These are phyloP conservation scores for Sugiyamaella paludigena DNA, from an alignment of 1,139 yeast species.

Conservation along the genomic window DNA sequence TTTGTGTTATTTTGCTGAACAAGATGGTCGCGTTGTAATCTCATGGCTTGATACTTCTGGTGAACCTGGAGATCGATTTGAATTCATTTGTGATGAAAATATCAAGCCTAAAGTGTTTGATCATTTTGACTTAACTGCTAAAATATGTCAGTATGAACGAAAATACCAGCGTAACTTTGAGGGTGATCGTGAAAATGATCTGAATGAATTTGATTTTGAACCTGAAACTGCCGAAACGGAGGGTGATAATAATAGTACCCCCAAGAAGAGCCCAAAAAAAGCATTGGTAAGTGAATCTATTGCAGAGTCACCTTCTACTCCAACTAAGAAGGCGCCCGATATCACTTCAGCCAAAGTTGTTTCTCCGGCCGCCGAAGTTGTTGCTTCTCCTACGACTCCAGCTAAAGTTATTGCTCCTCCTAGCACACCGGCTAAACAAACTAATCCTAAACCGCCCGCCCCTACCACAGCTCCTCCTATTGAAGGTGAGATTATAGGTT, in stretches of 20 bases:
- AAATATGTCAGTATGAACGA: conserved; percentile 72
- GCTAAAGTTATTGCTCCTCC: conserved; percentile 2
- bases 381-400: conserved; percentile 4
- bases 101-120: conserved; percentile 58
- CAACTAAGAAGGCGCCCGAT: conserved; percentile 10
- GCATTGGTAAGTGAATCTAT: background rate
- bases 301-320: conserved; percentile 14
- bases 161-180: conserved; percentile 61
- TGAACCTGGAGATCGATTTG: conserved; percentile 82
- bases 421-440: conserved; percentile 19
- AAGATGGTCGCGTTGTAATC: conserved; percentile 51
- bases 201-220: conserved; percentile 53
- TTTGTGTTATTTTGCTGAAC: conserved; percentile 45
- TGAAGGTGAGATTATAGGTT: conserved; percentile 16
- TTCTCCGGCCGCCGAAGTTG: background rate
- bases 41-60: conserved; percentile 84
- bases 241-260: background rate
- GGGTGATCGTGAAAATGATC: conserved; percentile 47
- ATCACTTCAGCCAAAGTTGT: no score
- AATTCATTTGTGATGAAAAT: conserved; percentile 69
- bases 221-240: conserved; percentile 6
- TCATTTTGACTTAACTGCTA: conserved; percentile 60
- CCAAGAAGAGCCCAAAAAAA: background rate
- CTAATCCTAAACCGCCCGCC: conserved; percentile 4
- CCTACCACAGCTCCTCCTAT: background rate